phyloP scores from a whole-genome alignment of 257 asterid species.

The Ilex aquifolium region DNA sequence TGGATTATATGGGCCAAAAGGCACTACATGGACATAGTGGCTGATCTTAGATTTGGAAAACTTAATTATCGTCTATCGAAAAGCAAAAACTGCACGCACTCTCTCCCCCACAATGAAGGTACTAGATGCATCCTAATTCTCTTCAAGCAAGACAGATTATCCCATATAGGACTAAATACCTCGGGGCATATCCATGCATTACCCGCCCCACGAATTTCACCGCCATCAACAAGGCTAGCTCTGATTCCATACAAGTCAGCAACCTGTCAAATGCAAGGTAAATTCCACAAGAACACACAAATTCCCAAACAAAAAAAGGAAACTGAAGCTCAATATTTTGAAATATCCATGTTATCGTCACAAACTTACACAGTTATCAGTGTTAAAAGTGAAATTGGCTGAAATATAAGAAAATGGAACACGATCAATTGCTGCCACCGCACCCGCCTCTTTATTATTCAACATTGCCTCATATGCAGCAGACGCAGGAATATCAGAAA shows the following conservation, averaged over 20 bases:
- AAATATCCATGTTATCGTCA: neutral
- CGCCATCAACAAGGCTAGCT: conserved; percentile 98
- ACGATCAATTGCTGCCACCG: conserved; percentile 94
- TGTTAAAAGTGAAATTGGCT: conserved; percentile 94
- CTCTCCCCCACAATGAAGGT: neutral
- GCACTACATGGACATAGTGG: too few relatives aligned
- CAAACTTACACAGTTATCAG: conserved; percentile 89
- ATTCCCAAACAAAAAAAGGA: neutral
- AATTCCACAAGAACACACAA: conserved; percentile 10
- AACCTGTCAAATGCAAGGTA: conserved; percentile 45
- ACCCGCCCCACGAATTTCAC: conserved; percentile 99
- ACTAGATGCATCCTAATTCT: conserved; percentile 12
- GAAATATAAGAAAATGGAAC: conserved; percentile 89
- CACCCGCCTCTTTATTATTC: conserved; percentile 90
- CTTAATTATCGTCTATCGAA: too few relatives aligned
- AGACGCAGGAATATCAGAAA: conserved; percentile 63
- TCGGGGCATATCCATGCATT: conserved; percentile 99
- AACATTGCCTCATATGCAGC: conserved; percentile 86
- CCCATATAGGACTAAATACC: conserved; percentile 46
- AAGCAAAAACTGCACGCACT: too few relatives aligned
- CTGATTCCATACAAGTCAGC: conserved; percentile 98
- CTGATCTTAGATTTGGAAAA: too few relatives aligned
- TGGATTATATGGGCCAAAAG: too few relatives aligned
- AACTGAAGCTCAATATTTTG: neutral
- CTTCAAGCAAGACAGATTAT: conserved; percentile 14